Evolutionary conservation across 192 early-diverging fungal genomes (phyloP).

Genomic region (Phycomyces blakesleeanus): DNA sequence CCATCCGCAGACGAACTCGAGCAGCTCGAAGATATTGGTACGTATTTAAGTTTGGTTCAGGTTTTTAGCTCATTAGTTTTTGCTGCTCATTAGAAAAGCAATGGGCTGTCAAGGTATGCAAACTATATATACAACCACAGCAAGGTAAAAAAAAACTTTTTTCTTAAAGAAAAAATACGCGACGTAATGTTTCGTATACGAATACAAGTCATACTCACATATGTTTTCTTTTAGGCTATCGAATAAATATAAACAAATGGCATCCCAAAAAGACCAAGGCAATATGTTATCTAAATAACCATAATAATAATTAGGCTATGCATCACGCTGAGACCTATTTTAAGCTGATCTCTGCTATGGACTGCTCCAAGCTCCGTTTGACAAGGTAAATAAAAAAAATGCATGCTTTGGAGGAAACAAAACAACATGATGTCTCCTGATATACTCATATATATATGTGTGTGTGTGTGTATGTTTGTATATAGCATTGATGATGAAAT

Average conservation of each 20-base stretch:
- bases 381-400: slow-evolving; percentile 53
- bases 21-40: slow-evolving; percentile 74
- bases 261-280: neutral
- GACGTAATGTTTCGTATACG: no score
- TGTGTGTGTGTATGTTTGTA: no score
- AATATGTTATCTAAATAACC: neutral
- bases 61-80: neutral
- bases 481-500: slow-evolving; percentile 80
- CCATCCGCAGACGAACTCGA: slow-evolving; percentile 69
- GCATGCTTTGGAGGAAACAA: neutral
- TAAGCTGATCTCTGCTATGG: slow-evolving; percentile 69
- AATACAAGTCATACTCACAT: no score
- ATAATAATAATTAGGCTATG: slow-evolving; percentile 52
- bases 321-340: slow-evolving; percentile 95
- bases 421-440: neutral
- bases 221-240: no score
- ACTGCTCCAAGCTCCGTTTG: slow-evolving; percentile 71
- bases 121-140: neutral
- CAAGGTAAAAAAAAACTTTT: no score
- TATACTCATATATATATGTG: no score
- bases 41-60: neutral
- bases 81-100: slow-evolving; percentile 66
- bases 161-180: no score
- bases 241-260: neutral
- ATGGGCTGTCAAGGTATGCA: slow-evolving; percentile 79